Percentiles rank a stretch among this genome's conserved stretches.
phyloP scores from a whole-genome alignment of 2,329 filamentous ascomycete species.

The Fusarium sp. region DNA sequence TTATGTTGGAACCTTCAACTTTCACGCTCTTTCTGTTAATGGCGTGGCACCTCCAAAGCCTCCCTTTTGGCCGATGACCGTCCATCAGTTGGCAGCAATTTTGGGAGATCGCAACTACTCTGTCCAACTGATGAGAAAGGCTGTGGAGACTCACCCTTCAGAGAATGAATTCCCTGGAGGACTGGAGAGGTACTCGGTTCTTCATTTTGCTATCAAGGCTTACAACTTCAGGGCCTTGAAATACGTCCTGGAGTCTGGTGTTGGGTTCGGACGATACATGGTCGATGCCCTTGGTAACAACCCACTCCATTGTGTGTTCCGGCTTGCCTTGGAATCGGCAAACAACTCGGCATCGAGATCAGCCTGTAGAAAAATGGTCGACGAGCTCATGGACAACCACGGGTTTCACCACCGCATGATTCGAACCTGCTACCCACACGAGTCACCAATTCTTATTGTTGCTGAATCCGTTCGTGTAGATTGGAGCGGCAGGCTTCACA shows the following conservation, averaged over 20 bases:
- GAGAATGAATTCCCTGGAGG: not conserved
- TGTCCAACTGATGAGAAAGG: not conserved
- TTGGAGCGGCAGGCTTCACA: not conserved
- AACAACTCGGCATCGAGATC: not conserved
- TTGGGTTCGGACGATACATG: not conserved
- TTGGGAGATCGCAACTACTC: not conserved
- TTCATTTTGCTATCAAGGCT: conserved; percentile 10
- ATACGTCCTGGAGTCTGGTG: not conserved
- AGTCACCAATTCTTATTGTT: not conserved
- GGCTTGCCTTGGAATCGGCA: not conserved
- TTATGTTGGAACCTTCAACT: not conserved
- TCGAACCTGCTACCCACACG: conserved; percentile 2
- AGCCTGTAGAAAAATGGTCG: not conserved
- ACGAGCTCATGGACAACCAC: not conserved
- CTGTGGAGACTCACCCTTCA: not conserved
- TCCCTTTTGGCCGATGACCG: not conserved
- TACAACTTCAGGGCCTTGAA: not conserved
- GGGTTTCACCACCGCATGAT: conserved; percentile 4
- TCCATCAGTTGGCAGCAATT: conserved; percentile 1
- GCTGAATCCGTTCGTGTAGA: not conserved
- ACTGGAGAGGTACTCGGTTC: not conserved
- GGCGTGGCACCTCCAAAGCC: not conserved
- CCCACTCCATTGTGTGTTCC: conserved; percentile 4
- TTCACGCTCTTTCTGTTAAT: not conserved
- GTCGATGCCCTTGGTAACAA: conserved; percentile 4